Percentiles rank a stretch among this genome's conserved stretches.
Conservation (phyloP, 805 yeast genomes). For the Metschnikowia orientalis region DNA sequence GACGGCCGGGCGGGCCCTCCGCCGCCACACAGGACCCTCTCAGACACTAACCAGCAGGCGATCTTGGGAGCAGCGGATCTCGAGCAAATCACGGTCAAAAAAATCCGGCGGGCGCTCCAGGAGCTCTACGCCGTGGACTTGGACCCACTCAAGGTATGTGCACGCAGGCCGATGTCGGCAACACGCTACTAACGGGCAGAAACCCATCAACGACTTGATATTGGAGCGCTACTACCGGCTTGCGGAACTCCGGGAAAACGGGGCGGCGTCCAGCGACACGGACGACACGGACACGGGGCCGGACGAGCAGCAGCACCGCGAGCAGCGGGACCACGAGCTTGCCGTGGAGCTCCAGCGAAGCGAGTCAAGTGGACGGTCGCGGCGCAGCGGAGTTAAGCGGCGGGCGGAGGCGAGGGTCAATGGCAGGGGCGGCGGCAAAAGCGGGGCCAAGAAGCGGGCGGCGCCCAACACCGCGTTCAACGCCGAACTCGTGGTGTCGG, state of each 20-base stretch:
- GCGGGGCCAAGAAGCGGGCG: conserved; percentile 1
- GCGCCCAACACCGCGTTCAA: conserved; percentile 36
- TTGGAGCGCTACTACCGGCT: conserved; percentile 51
- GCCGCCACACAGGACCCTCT: too few relatives aligned
- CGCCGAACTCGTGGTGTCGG: conserved; percentile 45
- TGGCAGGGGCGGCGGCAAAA: conserved; percentile 14
- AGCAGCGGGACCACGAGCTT: conserved; percentile 45
- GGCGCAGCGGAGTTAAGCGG: conserved; percentile 1
- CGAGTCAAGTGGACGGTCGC: background rate
- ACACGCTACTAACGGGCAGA: conserved; percentile 32
- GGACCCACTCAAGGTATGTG: conserved; percentile 39
- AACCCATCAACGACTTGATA: conserved; percentile 56
- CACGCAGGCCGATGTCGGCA: background rate
- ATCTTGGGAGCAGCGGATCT: conserved; percentile 67
- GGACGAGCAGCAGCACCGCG: conserved; percentile 10
- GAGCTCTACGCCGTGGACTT: conserved; percentile 59
- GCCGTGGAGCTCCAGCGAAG: conserved; percentile 47
- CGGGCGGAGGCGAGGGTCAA: conserved; percentile 9
- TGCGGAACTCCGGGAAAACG: conserved; percentile 31
- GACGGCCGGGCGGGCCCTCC: too few relatives aligned
- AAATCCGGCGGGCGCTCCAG: conserved; percentile 67
- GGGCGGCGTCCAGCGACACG: conserved; percentile 24
- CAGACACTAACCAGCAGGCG: conserved; percentile 44
- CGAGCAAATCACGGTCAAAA: conserved; percentile 65
- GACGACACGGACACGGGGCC: conserved; percentile 16